Evolutionary conservation across 176 grass and related monocot genomes (phyloP).

Genomic region (Calamus simplicifolius): DNA sequence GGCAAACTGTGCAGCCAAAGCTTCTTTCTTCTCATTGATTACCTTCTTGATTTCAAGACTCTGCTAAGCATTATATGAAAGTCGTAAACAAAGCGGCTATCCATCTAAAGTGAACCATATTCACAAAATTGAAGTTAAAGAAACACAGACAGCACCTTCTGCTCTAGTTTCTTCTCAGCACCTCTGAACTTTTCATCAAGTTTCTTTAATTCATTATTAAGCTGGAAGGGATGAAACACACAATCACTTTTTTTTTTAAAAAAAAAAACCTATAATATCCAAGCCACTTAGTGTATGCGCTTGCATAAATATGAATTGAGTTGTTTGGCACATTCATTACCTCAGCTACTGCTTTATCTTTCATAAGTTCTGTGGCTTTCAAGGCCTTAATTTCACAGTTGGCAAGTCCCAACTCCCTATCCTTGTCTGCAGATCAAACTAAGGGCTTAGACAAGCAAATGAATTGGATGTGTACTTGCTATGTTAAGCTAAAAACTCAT

Average conservation of each 20-base stretch:
- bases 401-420: slow-evolving; percentile 62
- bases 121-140: too few relatives aligned
- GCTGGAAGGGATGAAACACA: slow-evolving; percentile 30
- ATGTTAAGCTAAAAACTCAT: too few relatives aligned
- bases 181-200: slow-evolving; percentile 61
- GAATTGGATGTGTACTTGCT: too few relatives aligned
- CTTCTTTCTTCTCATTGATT: slow-evolving; percentile 65
- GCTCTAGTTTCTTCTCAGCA: slow-evolving; percentile 65
- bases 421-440: slow-evolving; percentile 52
- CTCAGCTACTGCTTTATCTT: slow-evolving; percentile 78
- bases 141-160: slow-evolving; percentile 36
- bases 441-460: slow-evolving; percentile 2
- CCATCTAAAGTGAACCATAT: too few relatives aligned
- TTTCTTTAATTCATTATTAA: slow-evolving; percentile 73
- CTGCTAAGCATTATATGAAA: slow-evolving; percentile 12
- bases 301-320: background rate
- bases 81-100: too few relatives aligned
- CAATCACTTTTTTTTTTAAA: background rate
- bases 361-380: slow-evolving; percentile 56
- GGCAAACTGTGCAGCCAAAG: slow-evolving; percentile 64
- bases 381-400: slow-evolving; percentile 68
- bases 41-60: slow-evolving; percentile 75
- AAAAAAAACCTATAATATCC: too few relatives aligned
- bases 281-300: background rate
- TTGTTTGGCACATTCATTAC: slow-evolving; percentile 29